Evolutionary conservation across 1,139 yeast genomes (phyloP).

Genomic region (Saccharomyces hybrid): DNA sequence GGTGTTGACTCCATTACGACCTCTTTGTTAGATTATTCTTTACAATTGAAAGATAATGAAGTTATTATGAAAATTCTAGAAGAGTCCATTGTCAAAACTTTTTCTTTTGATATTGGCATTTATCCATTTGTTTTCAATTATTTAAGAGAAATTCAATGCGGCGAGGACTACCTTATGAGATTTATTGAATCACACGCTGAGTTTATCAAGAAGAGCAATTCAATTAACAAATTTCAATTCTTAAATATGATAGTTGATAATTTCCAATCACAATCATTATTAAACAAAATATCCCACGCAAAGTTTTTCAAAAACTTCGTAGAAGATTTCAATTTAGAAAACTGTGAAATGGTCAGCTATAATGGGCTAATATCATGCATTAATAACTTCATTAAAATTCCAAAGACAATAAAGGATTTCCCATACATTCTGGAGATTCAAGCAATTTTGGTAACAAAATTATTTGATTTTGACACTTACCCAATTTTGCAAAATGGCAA

Average conservation of each 20-base stretch:
- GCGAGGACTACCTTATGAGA: slow-evolving; percentile 31
- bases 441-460: slow-evolving; percentile 41
- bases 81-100: slow-evolving; percentile 34
- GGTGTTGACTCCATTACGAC: slow-evolving; percentile 22
- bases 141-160: slow-evolving; percentile 23
- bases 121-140: slow-evolving; percentile 32
- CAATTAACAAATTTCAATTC: slow-evolving; percentile 23
- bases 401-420: slow-evolving; percentile 22
- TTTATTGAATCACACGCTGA: slow-evolving; percentile 32
- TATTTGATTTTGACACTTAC: slow-evolving; percentile 47
- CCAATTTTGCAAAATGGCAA: slow-evolving; percentile 39
- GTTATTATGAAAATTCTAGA: slow-evolving; percentile 33
- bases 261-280: slow-evolving; percentile 20
- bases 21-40: slow-evolving; percentile 28
- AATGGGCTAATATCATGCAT: slow-evolving; percentile 25
- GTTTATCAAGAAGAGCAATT: slow-evolving; percentile 4
- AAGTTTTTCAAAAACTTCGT: slow-evolving; percentile 27
- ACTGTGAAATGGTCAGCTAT: slow-evolving; percentile 15
- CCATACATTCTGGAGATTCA: slow-evolving; percentile 28
- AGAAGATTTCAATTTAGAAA: slow-evolving; percentile 18
- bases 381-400: slow-evolving; percentile 25
- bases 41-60: slow-evolving; percentile 30
- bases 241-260: slow-evolving; percentile 23
- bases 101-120: slow-evolving; percentile 27
- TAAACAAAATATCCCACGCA: slow-evolving; percentile 22